Evolutionary conservation across 2,329 filamentous ascomycete genomes (phyloP).

Genomic region (Pyricularia pennisetigena): DNA sequence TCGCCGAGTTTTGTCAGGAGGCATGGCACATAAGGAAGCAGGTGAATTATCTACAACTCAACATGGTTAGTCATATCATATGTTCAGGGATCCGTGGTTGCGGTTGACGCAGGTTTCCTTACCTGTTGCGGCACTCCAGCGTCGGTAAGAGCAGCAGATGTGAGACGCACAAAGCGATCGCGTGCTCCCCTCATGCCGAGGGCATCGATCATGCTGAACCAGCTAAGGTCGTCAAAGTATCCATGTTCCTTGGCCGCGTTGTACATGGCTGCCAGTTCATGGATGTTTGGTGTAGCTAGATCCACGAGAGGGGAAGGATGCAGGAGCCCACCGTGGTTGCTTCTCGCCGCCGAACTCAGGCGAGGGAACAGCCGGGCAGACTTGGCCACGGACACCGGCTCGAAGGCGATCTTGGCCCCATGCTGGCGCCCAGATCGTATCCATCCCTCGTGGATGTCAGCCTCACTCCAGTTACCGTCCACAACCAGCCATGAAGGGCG

Average conservation of each 20-base stretch:
- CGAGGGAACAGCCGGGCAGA: slow-evolving; percentile 55
- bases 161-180: slow-evolving; percentile 61
- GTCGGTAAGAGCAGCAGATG: slow-evolving; percentile 59
- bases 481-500: slow-evolving; percentile 70
- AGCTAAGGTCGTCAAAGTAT: slow-evolving; percentile 57
- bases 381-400: slow-evolving; percentile 82
- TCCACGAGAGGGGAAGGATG: slow-evolving; percentile 58
- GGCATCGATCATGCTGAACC: slow-evolving; percentile 74
- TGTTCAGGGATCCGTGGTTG: background rate
- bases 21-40: slow-evolving; percentile 80
- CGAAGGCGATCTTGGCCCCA: slow-evolving; percentile 60
- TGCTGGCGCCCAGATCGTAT: slow-evolving; percentile 48
- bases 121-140: slow-evolving; percentile 64
- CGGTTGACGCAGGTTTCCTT: background rate
- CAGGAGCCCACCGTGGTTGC: slow-evolving; percentile 15
- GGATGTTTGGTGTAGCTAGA: slow-evolving; percentile 71
- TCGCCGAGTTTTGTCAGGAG: slow-evolving; percentile 76
- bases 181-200: slow-evolving; percentile 65
- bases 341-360: slow-evolving; percentile 13
- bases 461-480: slow-evolving; percentile 75
- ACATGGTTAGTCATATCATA: background rate
- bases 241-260: slow-evolving; percentile 53
- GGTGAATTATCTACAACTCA: slow-evolving; percentile 54
- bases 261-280: slow-evolving; percentile 77
- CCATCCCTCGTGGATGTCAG: slow-evolving; percentile 54